phyloP scores from a whole-genome alignment of 2,329 filamentous ascomycete species.

The Graphium sp. region DNA sequence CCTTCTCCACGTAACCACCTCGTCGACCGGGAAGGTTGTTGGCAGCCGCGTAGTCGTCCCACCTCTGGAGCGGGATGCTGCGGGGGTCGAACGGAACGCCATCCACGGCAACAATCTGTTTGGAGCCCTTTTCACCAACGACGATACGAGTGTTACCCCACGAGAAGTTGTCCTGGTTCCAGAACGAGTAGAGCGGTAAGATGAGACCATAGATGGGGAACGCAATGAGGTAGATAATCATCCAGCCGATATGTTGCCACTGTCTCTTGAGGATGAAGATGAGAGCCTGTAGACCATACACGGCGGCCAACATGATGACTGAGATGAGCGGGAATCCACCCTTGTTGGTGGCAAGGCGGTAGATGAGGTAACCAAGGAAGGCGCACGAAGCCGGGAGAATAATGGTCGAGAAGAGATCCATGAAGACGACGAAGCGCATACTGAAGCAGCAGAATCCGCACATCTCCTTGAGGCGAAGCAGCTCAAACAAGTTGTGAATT shows the following conservation, averaged over 20 bases:
- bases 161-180: constrained; percentile 97
- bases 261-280: constrained; percentile 95
- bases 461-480: constrained; percentile 81
- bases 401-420: constrained; percentile 84
- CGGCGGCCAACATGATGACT: constrained; percentile 72
- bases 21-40: constrained; percentile 89
- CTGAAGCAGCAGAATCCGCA: constrained; percentile 98
- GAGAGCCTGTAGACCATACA: constrained; percentile 88
- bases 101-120: constrained; percentile 76
- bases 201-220: constrained; percentile 88
- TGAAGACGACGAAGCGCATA: constrained; percentile 91
- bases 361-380: constrained; percentile 80
- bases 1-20: constrained; percentile 52
- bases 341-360: constrained; percentile 48
- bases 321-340: constrained; percentile 78
- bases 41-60: constrained; percentile 82
- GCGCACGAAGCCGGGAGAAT: constrained; percentile 78
- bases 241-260: constrained; percentile 98
- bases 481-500: constrained; percentile 84
- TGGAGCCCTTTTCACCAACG: constrained; percentile 81
- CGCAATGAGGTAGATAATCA: constrained; percentile 95
- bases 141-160: constrained; percentile 99
- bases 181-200: constrained; percentile 93
- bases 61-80: constrained; percentile 83
- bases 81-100: constrained; percentile 79